These are phyloP conservation scores for Corchorus olitorius DNA, from an alignment of 345 rosid genomes.

Conservation along the genomic window DNA sequence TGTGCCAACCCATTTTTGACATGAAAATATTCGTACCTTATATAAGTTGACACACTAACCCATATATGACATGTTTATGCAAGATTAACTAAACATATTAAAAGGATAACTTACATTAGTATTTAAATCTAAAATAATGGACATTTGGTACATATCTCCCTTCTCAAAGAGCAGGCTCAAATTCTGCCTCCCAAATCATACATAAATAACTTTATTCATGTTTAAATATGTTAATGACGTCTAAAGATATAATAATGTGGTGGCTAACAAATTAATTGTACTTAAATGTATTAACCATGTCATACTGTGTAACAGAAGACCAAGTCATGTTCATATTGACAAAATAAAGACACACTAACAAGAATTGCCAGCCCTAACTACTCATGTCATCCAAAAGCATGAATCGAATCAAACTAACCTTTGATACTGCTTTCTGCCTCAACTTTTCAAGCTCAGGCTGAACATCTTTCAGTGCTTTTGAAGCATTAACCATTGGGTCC, in stretches of 20 bases:
- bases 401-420: conserved; percentile 50
- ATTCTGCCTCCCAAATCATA: no score
- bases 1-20: not conserved
- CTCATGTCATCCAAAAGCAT: not conserved
- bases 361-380: not conserved
- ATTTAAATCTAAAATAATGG: no score
- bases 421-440: conserved; percentile 91
- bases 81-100: not conserved
- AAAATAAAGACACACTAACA: not conserved
- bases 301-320: not conserved
- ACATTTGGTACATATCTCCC: no score
- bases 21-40: not conserved
- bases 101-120: not conserved
- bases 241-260: not conserved
- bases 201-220: not conserved
- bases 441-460: conserved; percentile 98
- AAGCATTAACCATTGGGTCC: conserved; percentile 73
- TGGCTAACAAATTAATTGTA: not conserved
- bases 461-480: conserved; percentile 94
- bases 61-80: not conserved
- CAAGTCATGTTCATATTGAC: no score
- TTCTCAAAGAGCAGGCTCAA: no score
- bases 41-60: not conserved
- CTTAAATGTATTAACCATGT: not conserved
- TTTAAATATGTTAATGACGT: not conserved